Evolutionary conservation across 176 grass and related monocot genomes (phyloP), one percentile per base, ranked within the genome.

Genomic region (maize (Zea mays)): DNA sequence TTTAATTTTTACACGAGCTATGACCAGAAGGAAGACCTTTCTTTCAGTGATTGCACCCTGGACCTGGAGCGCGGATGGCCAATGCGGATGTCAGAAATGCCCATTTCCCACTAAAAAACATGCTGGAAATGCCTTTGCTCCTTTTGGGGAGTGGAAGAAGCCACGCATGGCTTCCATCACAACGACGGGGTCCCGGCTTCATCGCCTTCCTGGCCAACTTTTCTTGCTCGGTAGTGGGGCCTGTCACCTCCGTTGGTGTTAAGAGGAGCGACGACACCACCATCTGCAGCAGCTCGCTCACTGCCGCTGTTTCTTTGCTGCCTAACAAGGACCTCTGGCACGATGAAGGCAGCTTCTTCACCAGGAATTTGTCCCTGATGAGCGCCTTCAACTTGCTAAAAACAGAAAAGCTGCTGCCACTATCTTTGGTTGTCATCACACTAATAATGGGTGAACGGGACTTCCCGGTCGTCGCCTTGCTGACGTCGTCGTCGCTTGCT

Each of bases 21-120:
- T 78, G 80, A 71, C 16, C 68, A 79, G 57, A 72, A n/a, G n/a
- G n/a, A 79, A 71, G 79, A 75, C 73, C 60, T 68, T 85, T 89
- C 60, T 68, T 85, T 89, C 71, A 92, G 84, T 84, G 86, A 69
- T 83, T 76, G 76, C 67, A 78, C 66, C 63, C 85, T 68, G 80
- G 69, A 73, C 63, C 85, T 68, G 80, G 69, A 73, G 65, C 67
- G 62, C 76, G 60, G 27, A 27, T n/a, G n/a, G n/a, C n/a, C n/a
- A n/a, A n/a, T n/a, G n/a, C n/a, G n/a, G 81, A 60, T 58, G 78
- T 73, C 41, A 87, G 81, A 81, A 90, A 85, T 1, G 86, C 48
- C 86, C 90, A 93, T 82, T 87, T 97, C 81, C 83, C 84, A 82
- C 87, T 73, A n/a, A 89, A 93, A 87, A 93, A 80, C 93, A 89